Percentiles rank a stretch among this genome's conserved stretches.
Conservation (phyloP, 345 rosid genomes). For the Raphanus raphanistrum region DNA sequence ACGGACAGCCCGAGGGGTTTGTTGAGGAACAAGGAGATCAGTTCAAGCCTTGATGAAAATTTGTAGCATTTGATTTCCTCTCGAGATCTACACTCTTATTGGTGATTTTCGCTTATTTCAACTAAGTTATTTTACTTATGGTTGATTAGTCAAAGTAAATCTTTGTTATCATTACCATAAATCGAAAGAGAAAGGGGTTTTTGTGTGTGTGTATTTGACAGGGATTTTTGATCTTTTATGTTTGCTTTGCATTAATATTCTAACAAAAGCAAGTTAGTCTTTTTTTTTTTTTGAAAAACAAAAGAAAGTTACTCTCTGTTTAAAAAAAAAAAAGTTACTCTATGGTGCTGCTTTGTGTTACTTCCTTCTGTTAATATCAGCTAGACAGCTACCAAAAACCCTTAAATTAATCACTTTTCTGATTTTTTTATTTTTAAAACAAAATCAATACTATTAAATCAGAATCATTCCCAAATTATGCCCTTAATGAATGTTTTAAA, state of each 20-base stretch:
- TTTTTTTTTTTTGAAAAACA: too few species aligned
- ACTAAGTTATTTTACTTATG: conserved; percentile 34
- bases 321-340: neutral
- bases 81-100: conserved; percentile 16
- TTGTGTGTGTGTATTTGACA: neutral
- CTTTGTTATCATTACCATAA: conserved; percentile 29
- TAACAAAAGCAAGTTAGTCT: neutral
- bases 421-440: too few species aligned
- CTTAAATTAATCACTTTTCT: neutral
- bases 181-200: neutral
- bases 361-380: neutral
- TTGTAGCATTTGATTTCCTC: neutral
- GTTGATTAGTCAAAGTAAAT: conserved; percentile 36
- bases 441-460: too few species aligned
- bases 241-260: conserved; percentile 26
- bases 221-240: neutral
- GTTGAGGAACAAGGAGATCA: conserved; percentile 35
- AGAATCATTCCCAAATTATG: too few species aligned
- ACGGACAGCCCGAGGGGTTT: conserved; percentile 25
- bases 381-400: neutral
- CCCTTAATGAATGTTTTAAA: too few species aligned
- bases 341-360: conserved; percentile 22
- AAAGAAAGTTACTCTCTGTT: neutral
- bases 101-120: conserved; percentile 4
- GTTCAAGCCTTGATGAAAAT: conserved; percentile 34